Base-by-base conservation (phyloP, 208 protist species). In the Acanthamoeba pearcei region DNA sequence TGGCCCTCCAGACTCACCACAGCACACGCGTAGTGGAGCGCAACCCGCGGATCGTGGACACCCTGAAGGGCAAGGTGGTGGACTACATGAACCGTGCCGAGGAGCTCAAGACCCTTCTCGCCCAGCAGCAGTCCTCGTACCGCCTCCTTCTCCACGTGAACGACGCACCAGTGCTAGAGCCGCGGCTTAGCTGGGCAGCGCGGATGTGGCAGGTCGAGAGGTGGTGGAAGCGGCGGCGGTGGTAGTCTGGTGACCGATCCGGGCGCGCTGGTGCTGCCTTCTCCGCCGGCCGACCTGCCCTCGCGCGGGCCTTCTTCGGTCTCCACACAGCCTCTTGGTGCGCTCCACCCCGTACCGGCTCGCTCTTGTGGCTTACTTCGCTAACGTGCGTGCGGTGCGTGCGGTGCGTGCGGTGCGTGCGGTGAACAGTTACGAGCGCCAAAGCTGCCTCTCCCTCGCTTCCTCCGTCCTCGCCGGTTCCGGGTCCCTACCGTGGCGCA, bases 11-110 rank as follows among this genome's bases (percentile, higher is more conserved):
- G 0, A 17, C 55, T 27, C 55, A 62, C 55, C 19, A 8, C 55
- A 27, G 5, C 4, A 2, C 55, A 24, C 22, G 46, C 24, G 35
- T 27, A 90, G 83, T 90, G 83, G 83, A 90, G 83, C 49, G 83
- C 32, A 90, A 90, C 53, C 49, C 49, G 32, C 83, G 83, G 8
- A 90, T 90, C 10, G 57, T 70, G 10, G 35, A 90, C 17, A 90
- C 83, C 15, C 15, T 90, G 55, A 68, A 60, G 29, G 35, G 83
- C 3, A 62, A 66, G 53, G 53, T 68, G 27, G 57, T 27, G 19
- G 83, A 68, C 19, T 90, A 90, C 83, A 90, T 90, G 83, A 38
- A 60, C 24, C 49, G 83, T 15, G 83, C 83, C 32, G 83, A 90
- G 38, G 55, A 90, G 83, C 83, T 90, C 55, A 90, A 90, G 49